phyloP scores from a whole-genome alignment of 176 grass and related monocot species.

The Alopecurus myosuroides region DNA sequence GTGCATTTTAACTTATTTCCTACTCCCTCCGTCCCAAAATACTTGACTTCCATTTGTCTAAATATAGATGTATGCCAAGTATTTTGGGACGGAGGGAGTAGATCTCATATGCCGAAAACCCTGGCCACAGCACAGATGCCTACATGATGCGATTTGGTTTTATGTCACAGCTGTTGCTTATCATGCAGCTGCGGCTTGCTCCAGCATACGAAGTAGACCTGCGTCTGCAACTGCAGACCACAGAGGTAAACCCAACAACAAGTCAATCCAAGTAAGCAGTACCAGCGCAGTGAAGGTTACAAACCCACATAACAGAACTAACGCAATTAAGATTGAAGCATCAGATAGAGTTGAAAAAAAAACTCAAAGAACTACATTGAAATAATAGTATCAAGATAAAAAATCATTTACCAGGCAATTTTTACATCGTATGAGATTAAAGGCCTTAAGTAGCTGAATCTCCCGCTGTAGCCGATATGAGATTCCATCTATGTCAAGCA shows the following conservation, averaged over 20 bases:
- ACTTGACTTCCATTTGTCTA: no score
- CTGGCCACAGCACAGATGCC: neutral
- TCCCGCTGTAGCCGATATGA: conserved; percentile 74
- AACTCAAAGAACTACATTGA: neutral
- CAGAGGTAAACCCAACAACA: neutral
- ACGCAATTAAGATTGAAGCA: neutral
- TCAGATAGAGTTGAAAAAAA: neutral
- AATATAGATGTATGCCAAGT: no score
- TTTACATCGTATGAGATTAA: conserved; percentile 74
- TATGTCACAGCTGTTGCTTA: neutral
- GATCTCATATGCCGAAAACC: no score
- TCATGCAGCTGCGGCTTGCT: neutral
- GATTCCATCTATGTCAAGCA: conserved; percentile 93
- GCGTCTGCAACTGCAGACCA: neutral
- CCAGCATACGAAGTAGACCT: neutral
- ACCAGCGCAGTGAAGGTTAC: conserved; percentile 7
- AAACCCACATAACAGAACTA: neutral
- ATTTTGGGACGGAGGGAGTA: no score
- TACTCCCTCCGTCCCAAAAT: no score
- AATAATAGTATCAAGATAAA: conserved; percentile 6
- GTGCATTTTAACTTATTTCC: neutral
- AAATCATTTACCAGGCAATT: conserved; percentile 65
- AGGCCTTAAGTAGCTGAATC: conserved; percentile 78
- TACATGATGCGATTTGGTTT: conserved; percentile 8
- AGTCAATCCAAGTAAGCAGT: neutral